Evolutionary conservation across 73 alveolate genomes (phyloP).

Genomic region (Paramecium biaurelia): DNA sequence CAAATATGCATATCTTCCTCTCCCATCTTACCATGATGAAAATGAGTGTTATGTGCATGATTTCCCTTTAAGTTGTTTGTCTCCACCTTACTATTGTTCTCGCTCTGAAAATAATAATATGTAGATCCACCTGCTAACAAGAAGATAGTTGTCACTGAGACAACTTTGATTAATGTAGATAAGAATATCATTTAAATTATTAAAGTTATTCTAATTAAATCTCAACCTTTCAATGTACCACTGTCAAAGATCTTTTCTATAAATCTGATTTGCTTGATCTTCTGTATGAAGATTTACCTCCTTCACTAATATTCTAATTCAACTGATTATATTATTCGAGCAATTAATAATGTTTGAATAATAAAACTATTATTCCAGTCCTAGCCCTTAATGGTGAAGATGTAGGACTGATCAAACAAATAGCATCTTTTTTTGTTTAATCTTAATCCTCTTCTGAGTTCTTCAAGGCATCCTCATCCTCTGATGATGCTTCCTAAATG

Average conservation of each 20-base stretch:
- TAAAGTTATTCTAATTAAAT: not conserved
- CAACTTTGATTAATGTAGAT: not conserved
- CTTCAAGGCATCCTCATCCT: not conserved
- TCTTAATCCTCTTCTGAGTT: not conserved
- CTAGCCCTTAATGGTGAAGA: not conserved
- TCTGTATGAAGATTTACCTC: not conserved
- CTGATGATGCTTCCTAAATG: not conserved
- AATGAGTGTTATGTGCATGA: not conserved
- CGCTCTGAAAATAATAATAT: not conserved
- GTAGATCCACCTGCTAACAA: not conserved
- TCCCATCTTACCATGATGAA: not conserved
- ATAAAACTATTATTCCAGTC: not conserved
- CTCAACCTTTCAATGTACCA: not conserved
- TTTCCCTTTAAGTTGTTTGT: not conserved
- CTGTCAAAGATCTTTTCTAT: not conserved
- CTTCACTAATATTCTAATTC: not conserved
- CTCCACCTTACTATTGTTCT: not conserved
- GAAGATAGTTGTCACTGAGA: not conserved
- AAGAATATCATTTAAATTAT: not conserved
- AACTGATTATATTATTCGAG: not conserved
- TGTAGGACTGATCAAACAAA: not conserved
- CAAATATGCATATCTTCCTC: not conserved
- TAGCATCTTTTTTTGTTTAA: not conserved
- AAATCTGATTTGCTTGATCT: not conserved
- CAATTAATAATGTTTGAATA: not conserved